Percentiles rank a stretch among this genome's conserved stretches.
These are phyloP conservation scores for Boletus pseudopeckii DNA, from an alignment of 768 basidiomycete species.

Conservation along the genomic window DNA sequence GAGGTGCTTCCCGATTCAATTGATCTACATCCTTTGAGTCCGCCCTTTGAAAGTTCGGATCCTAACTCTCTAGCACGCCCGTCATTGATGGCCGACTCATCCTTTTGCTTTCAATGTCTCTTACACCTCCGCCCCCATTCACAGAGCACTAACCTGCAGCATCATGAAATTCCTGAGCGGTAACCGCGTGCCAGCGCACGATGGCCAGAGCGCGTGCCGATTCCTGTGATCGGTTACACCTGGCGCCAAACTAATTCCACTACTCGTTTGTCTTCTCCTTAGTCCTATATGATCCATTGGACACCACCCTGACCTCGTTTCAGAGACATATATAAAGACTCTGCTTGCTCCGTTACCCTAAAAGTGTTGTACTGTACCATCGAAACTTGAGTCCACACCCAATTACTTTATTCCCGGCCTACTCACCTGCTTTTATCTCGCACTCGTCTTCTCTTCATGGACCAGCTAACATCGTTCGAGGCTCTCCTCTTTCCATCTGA, in stretches of 20 bases:
- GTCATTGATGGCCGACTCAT: slow-evolving; percentile 12
- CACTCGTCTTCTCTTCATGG: slow-evolving; percentile 43
- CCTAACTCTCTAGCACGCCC: slow-evolving; percentile 14
- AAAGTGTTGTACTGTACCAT: slow-evolving; percentile 24
- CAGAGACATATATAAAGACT: slow-evolving; percentile 28
- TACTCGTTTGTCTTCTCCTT: slow-evolving; percentile 23
- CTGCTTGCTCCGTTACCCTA: slow-evolving; percentile 13
- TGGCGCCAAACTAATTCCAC: slow-evolving; percentile 35
- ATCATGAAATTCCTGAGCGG: slow-evolving; percentile 16
- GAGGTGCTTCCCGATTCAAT: slow-evolving; percentile 10
- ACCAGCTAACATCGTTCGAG: slow-evolving; percentile 59
- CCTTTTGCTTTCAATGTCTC: slow-evolving; percentile 4
- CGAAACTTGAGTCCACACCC: slow-evolving; percentile 15
- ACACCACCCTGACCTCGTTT: slow-evolving; percentile 42
- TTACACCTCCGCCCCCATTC: slow-evolving; percentile 3
- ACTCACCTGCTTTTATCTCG: slow-evolving; percentile 14
- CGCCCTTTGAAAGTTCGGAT: slow-evolving; percentile 7
- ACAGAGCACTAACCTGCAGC: slow-evolving; percentile 10
- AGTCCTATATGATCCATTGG: slow-evolving; percentile 20
- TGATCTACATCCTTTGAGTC: slow-evolving; percentile 15
- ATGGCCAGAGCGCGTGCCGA: slow-evolving; percentile 12
- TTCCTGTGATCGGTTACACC: slow-evolving; percentile 27
- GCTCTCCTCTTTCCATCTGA: slow-evolving; percentile 79
- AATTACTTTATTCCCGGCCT: slow-evolving; percentile 20
- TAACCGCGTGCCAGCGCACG: slow-evolving; percentile 3